phyloP scores from a whole-genome alignment of 1,139 yeast genomes.

The Geotrichum macrosporum region DNA sequence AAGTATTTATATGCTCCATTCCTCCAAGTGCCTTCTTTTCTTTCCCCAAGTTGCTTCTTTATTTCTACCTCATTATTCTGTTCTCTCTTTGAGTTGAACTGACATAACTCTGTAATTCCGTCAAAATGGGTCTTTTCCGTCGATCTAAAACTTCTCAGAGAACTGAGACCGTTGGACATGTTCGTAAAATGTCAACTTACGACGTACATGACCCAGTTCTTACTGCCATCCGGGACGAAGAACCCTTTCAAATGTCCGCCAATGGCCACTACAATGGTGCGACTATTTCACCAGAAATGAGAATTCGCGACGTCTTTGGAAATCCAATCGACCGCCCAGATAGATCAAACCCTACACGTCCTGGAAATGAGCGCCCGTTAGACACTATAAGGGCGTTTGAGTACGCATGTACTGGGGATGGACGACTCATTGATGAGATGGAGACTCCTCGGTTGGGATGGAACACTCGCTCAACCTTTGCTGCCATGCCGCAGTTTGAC shows the following conservation, averaged over 20 bases:
- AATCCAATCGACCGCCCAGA: conserved; percentile 70
- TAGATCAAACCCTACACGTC: conserved; percentile 84
- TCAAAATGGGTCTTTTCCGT: too few relatives aligned
- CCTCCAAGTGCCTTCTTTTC: too few relatives aligned
- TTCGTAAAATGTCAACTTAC: conserved; percentile 23
- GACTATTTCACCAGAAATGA: conserved; percentile 42
- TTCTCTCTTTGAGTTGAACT: too few relatives aligned
- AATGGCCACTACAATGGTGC: conserved; percentile 41
- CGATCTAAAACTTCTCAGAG: too few relatives aligned
- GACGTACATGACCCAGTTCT: conserved; percentile 81
- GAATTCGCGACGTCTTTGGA: conserved; percentile 78
- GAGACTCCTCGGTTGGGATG: conserved; percentile 78
- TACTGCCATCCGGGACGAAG: conserved; percentile 88
- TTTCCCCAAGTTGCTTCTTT: too few relatives aligned
- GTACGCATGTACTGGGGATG: conserved; percentile 87
- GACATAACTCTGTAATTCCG: too few relatives aligned
- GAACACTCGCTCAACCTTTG: conserved; percentile 60
- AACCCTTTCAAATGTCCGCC: conserved; percentile 68
- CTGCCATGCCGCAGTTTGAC: conserved; percentile 36
- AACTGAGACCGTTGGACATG: too few relatives aligned
- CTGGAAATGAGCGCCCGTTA: conserved; percentile 89
- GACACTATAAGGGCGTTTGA: conserved; percentile 93
- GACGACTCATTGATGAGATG: conserved; percentile 67
- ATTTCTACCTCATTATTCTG: too few relatives aligned
- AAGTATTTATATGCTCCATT: too few relatives aligned